Evolutionary conservation across 2,329 filamentous ascomycete genomes (phyloP), one percentile per base, ranked within the genome.

Genomic region (Stagonosporopsis chrysanthemi): DNA sequence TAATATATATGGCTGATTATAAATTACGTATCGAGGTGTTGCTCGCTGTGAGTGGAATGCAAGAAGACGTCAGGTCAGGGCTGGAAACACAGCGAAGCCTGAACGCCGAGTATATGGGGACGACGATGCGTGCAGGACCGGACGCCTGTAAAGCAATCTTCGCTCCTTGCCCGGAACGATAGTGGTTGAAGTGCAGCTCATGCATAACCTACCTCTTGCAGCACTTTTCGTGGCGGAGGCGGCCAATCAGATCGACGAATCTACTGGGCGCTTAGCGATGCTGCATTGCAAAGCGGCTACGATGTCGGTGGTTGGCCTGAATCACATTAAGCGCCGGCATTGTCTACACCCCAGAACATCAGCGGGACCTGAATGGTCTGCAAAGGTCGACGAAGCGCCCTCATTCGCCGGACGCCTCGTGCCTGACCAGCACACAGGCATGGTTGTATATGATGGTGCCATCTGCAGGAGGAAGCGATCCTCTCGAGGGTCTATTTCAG

Each of bases 291-390:
- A 59, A 66, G 73, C 73, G 73, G 73, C 69, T 74, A 74, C 68
- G 62, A 69, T 66, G 65, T 67, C 64, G 67, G 70, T 74, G 70
- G 71, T 73, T 75, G 73, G 71, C 56, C 62, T 62, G 45, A 57
- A 54, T 58, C 52, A 56, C 66, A 64, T 63, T 75, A 76, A 74
- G 74, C 74, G 74, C 74, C 72, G 69, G 67, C 58, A 60, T 61
- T 66, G 58, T 42, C 66, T 55, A 58, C 66, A 69, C 66, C 69
- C 68, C 70, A 66, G 64, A 67, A 56, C 40, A 54, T 61, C 58
- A 65, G 65, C 64, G 65, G 61, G 55, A 58, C 48, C 48, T 57
- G 51, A 23, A 53, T 60, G 58, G 62, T 64, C 58, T 60, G 60
- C 45, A 43, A 24, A 57, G 54, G 44, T 39, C 49, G 54, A 60